phyloP scores from a whole-genome alignment of 23 red algal genomes.

The Pyropia yezoensis region DNA sequence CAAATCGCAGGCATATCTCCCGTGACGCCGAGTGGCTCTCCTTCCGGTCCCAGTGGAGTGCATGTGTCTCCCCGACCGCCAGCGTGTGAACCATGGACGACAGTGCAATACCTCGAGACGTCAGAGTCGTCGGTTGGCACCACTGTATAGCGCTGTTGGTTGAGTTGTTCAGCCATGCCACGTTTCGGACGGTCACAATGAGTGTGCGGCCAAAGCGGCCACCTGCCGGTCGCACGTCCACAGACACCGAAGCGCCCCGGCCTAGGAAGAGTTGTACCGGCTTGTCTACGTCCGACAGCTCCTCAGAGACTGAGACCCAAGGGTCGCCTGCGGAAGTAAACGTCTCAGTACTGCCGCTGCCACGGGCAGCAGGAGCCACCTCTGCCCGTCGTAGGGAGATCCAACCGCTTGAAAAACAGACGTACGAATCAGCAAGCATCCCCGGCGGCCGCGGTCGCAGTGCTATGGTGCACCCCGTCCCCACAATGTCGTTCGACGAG shows the following conservation, averaged over 20 bases:
- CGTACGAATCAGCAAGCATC: conserved; percentile 27
- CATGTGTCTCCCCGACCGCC: conserved; percentile 16
- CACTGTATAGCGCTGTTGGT: conserved; percentile 58
- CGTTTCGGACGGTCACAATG: conserved; percentile 55
- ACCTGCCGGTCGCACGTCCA: conserved; percentile 69
- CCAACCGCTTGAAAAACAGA: conserved; percentile 59
- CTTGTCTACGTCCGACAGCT: conserved; percentile 65
- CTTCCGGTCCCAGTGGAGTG: conserved; percentile 69
- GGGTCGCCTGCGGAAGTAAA: conserved; percentile 29
- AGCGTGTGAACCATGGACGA: conserved; percentile 55
- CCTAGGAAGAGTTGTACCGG: conserved; percentile 38
- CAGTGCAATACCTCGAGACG: conserved; percentile 42
- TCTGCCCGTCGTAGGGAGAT: conserved; percentile 57
- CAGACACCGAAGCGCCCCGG: conserved; percentile 15
- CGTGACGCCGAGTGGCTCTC: no score
- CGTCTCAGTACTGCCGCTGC: background rate
- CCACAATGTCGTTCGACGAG: background rate
- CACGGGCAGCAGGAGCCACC: background rate
- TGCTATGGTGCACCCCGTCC: background rate
- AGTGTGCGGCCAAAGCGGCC: conserved; percentile 41
- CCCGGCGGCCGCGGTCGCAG: conserved; percentile 16
- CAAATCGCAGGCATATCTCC: no score
- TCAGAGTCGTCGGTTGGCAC: conserved; percentile 61
- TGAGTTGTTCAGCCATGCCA: conserved; percentile 51
- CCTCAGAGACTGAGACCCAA: conserved; percentile 35